phyloP scores from a whole-genome alignment of 371 early-diverging fungal species.

The Chytridium lagenaria region DNA sequence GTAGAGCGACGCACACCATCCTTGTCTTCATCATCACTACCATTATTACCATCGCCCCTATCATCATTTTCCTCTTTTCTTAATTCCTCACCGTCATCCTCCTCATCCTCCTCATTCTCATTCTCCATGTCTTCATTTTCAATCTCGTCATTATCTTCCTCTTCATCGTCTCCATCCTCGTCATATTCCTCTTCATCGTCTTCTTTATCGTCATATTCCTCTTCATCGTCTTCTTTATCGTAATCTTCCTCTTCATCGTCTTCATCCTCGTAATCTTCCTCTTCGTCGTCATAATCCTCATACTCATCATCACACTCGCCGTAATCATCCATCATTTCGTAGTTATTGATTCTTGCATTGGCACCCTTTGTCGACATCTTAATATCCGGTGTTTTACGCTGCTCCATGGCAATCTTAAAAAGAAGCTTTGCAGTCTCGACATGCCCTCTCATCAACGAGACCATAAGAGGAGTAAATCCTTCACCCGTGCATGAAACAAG shows the following conservation, averaged over 20 bases:
- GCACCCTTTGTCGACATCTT: slow-evolving; percentile 7
- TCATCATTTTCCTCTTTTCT: background rate
- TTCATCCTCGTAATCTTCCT: background rate
- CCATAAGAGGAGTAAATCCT: background rate
- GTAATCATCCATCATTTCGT: background rate
- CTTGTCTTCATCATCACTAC: too few species aligned
- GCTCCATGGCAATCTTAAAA: slow-evolving; percentile 7
- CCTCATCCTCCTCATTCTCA: background rate
- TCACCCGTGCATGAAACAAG: background rate
- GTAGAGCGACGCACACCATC: too few species aligned
- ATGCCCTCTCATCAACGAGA: slow-evolving; percentile 5
- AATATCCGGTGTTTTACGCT: background rate
- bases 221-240: slow-evolving; percentile 5
- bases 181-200: background rate
- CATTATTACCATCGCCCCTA: background rate
- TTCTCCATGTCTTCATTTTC: background rate
- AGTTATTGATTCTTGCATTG: slow-evolving; percentile 1
- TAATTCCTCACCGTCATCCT: background rate
- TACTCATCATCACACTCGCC: background rate
- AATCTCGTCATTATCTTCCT: background rate
- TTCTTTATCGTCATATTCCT: background rate
- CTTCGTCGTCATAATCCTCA: background rate
- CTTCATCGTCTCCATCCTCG: background rate
- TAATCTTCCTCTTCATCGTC: background rate
- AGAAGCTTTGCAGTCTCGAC: background rate